A percentile compares a stretch with the other conserved stretches of the same genome.
Conservation (phyloP, 495 filamentous ascomycete species). For the Aspergillus nanangensis region DNA sequence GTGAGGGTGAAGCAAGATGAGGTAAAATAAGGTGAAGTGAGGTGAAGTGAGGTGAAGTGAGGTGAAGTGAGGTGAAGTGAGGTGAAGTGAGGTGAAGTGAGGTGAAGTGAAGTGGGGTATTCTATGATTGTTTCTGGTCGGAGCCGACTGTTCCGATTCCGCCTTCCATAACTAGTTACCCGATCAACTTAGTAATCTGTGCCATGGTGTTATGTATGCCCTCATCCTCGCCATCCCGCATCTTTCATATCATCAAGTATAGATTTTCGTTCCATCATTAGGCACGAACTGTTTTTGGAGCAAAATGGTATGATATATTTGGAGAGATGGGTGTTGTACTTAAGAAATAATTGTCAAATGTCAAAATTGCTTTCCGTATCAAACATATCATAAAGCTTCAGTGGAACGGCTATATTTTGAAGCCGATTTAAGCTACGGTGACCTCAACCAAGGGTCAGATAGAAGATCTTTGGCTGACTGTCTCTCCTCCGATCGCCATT, state of each 20-base stretch:
- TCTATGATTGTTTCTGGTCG: too few species aligned
- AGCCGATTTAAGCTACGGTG: slow-evolving; percentile 1
- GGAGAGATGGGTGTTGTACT: not conserved
- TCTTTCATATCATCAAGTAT: not conserved
- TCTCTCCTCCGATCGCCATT: slow-evolving; percentile 35
- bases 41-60: not conserved
- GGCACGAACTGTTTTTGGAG: not conserved
- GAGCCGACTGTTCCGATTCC: too few species aligned
- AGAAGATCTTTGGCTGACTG: slow-evolving; percentile 31
- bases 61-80: not conserved
- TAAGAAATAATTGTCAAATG: not conserved
- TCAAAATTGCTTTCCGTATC: not conserved
- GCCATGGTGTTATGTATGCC: not conserved
- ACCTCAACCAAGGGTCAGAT: slow-evolving; percentile 31
- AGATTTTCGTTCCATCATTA: not conserved
- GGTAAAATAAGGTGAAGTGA: not conserved
- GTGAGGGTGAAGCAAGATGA: not conserved
- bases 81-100: not conserved
- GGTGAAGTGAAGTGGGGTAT: not conserved
- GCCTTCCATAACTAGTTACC: too few species aligned
- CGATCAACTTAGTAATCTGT: too few species aligned
- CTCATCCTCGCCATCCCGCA: not conserved
- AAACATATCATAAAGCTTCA: not conserved
- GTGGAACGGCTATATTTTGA: not conserved
- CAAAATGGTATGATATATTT: not conserved